Conservation (phyloP, 805 yeast species). For the Kazachstania bromeliacearum region DNA sequence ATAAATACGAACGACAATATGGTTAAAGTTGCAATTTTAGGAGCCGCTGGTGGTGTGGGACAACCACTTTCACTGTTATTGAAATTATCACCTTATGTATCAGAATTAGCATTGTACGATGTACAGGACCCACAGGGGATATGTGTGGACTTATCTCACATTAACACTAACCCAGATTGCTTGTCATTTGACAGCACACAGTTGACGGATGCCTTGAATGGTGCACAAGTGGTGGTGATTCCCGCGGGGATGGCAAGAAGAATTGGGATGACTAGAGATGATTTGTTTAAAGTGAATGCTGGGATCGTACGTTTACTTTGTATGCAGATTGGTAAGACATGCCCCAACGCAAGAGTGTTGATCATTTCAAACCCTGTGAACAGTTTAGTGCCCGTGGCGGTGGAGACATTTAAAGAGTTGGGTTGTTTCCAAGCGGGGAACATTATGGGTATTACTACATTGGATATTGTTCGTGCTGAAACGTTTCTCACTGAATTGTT, state of each 20-base stretch:
- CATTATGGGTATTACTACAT: conserved; percentile 75
- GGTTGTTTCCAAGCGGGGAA: conserved; percentile 69
- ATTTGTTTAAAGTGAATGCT: conserved; percentile 74
- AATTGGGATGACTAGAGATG: conserved; percentile 86
- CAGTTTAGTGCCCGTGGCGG: conserved; percentile 77
- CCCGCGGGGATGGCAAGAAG: conserved; percentile 88
- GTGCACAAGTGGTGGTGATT: conserved; percentile 78
- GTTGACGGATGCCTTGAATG: conserved; percentile 58
- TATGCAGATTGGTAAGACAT: conserved; percentile 52
- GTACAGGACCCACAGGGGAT: conserved; percentile 73
- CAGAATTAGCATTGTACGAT: conserved; percentile 63
- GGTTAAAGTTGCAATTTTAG: conserved; percentile 64
- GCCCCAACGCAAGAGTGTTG: conserved; percentile 58
- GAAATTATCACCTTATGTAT: conserved; percentile 62
- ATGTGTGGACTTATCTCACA: conserved; percentile 70
- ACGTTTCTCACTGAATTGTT: conserved; percentile 40
- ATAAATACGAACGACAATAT: too few species aligned
- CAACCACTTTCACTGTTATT: conserved; percentile 57
- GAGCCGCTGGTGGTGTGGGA: conserved; percentile 85
- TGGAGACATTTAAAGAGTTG: conserved; percentile 63
- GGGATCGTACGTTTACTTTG: conserved; percentile 73
- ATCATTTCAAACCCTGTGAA: conserved; percentile 77
- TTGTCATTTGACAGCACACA: conserved; percentile 59
- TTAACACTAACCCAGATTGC: conserved; percentile 65
- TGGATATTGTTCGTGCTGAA: conserved; percentile 71